Evolutionary conservation across 352 stramenopile genomes (phyloP), one percentile per base, ranked within the genome.

Genomic region (Phytopythium boreale): DNA sequence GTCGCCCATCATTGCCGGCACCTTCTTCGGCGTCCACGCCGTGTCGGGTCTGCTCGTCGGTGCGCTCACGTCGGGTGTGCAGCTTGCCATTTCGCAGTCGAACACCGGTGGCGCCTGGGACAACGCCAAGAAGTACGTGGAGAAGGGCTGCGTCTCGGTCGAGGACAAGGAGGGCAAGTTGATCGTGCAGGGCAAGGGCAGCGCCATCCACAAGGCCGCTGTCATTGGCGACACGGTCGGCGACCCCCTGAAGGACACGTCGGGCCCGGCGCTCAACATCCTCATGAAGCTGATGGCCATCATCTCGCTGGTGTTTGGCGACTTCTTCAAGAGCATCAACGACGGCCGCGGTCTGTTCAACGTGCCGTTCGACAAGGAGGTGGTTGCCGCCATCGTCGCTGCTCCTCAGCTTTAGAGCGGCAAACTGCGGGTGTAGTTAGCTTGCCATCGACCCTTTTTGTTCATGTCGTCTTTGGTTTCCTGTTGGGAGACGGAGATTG

Each of bases 221-320:
- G 93, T 98, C 44, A 94, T 98, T 56, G 97, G 97, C 71, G 98
- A 99, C 84, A 99, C 98, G 52, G 97, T 99, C 51, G 98, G 98
- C 75, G 98, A 99, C 89, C 98, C 98, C 67, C 89, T 99, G 69
- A 99, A 99, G 89, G 98, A 99, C 85, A 99, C 98, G 34, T 99
- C 95, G n/a, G 98, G 97, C 68, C 97, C 98, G 47, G 95, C 97
- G 56, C 86, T 99, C 56, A 99, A 99, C 87, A 99, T 99, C 85
- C 80, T 99, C 59, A 99, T 99, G 97, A 99, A 99, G 90, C 77
- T 99, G 46, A 99, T 99, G 96, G 97, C 97, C 65, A 98, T 99
- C 64, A 96, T 99, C 67, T 99, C 96, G 71, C 84, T 99, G 53
- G 98, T 99, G 24, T 99, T 99, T 74, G 97, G 97, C 46, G 95